phyloP scores from a whole-genome alignment of 2,329 filamentous ascomycete species.

The Stagonosporopsis tanaceti region DNA sequence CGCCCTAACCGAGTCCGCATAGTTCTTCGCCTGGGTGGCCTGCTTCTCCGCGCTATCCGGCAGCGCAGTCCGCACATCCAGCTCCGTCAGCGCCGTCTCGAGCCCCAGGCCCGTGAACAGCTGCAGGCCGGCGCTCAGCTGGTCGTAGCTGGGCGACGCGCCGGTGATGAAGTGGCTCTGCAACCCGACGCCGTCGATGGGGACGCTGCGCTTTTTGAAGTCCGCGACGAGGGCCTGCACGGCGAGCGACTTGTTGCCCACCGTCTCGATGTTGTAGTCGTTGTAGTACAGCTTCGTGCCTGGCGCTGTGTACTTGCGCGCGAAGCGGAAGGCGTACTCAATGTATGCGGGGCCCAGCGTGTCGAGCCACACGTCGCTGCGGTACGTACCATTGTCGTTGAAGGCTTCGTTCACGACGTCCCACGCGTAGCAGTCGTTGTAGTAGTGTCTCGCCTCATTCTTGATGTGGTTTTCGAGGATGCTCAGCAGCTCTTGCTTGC shows the following conservation, averaged over 20 bases:
- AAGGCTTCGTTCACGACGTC: conserved; percentile 72
- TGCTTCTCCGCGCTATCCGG: conserved; percentile 55
- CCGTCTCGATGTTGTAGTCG: conserved; percentile 69
- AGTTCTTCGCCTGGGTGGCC: conserved; percentile 59
- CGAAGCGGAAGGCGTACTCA: conserved; percentile 62
- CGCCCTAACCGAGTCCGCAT: conserved; percentile 49
- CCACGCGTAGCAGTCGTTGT: conserved; percentile 69
- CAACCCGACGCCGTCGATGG: conserved; percentile 69
- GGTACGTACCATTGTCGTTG: conserved; percentile 64
- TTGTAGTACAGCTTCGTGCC: conserved; percentile 69
- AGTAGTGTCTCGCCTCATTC: conserved; percentile 65
- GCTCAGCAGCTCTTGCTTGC: conserved; percentile 63
- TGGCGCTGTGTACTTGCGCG: conserved; percentile 63
- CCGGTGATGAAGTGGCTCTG: conserved; percentile 69
- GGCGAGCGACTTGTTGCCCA: conserved; percentile 56
- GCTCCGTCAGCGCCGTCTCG: conserved; percentile 68
- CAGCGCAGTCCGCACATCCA: conserved; percentile 63
- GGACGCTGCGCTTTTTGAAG: conserved; percentile 49
- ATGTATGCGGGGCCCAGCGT: conserved; percentile 66
- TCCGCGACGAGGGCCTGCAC: conserved; percentile 43
- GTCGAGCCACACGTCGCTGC: conserved; percentile 62
- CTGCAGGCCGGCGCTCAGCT: conserved; percentile 56
- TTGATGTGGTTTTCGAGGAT: conserved; percentile 69
- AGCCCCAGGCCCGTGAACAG: conserved; percentile 62
- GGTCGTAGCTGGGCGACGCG: conserved; percentile 56